Base-by-base conservation (phyloP, 306 rosid species). In the Castanea mollissima region DNA sequence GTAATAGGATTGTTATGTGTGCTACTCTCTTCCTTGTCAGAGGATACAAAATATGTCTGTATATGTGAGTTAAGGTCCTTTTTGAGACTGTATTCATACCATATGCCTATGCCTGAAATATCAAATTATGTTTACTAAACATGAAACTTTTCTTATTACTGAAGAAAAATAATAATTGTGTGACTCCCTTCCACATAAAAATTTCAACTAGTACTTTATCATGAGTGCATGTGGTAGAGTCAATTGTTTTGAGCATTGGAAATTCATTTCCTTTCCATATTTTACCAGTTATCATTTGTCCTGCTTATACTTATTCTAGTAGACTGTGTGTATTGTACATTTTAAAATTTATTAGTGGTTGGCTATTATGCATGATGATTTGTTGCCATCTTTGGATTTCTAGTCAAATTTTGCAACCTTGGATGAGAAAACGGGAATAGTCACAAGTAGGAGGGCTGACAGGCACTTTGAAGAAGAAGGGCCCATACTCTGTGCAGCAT, bases 381-480 rank as follows among this genome's bases (percentile, higher is more conserved):
- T 49, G 10, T 74, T 60, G 64, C 72, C 56, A 78, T 41, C 29
- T 73, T 76, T 85, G 72, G 18, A 71, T 69, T 74, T 82, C 69
- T 75, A 95, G 98, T 93, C 98, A 68, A 95, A 95, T 84, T 95
- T 93, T 85, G 99, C 98, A 44, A 95, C 97, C 12, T 79, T 95
- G 81, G 96, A 93, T 64, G 97, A 95, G 91, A 82, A 90, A 88
- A 85, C 93, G 20, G 94, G 98, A 86, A 34, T 89, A 75, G 92
- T 95, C 69, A 86, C 89, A 63, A 88, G 96, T 70, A 87, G 99
- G 83, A 93, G 99, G 81, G 99, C 98, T 32, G 96, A 95, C 84
- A 89, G 99, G 69, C 99, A 95, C 83, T 95, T 95, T 78, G 98
- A 95, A 84, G 94, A 91, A 88, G 96, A 95, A 87, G 98, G 99